Base-by-base conservation (phyloP, 371 early-diverging fungal species). In the Circinella umbellata region DNA sequence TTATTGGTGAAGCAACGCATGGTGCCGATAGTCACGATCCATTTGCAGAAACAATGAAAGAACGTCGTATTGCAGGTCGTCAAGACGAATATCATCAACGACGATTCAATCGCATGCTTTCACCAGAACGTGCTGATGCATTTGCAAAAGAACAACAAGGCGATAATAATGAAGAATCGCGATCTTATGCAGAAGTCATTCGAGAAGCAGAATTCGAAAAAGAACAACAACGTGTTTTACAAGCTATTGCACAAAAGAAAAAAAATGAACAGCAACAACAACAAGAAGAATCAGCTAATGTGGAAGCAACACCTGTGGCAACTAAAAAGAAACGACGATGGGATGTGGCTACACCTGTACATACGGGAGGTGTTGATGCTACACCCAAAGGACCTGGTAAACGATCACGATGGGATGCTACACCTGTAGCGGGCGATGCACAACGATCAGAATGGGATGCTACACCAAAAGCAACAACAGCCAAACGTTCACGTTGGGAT, bases 151-250 rank as follows among this genome's bases (percentile, higher is more conserved):
- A 69, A 2, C 83, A 83, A 20, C 27, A 27, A 27, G 27, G 27
- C 27, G 2, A 27, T 27, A 27, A 27, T 27, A 46, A 69, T 42
- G 70, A 65, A 27, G 85, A 87, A 60, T 83, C 89, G 4, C 73
- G 94, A 63, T 86, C 91, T 1, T 98, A 98, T 72, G 76, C 90
- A 14, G 96, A 98, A 70, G 93, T 95, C 17, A 94, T 96, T 89
- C 83, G 87, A 63, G 92, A 95, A 72, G 89, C 87, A 9, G 95
- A 96, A 69, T 79, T 98, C 27, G 96, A 97, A 42, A 83, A 88
- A 14, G 96, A 97, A 69, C 84, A 93, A 61, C 90, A 89, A 34
- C 78, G 90, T 46, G 80, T 95, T 11, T 60, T 85, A 64, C 79
- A 82, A 13, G 89, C 91, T 72, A 87, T 95, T 70, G 89, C 89